phyloP scores from a whole-genome alignment of 768 basidiomycete genomes.

The Kwoniella newhampshirensis region DNA sequence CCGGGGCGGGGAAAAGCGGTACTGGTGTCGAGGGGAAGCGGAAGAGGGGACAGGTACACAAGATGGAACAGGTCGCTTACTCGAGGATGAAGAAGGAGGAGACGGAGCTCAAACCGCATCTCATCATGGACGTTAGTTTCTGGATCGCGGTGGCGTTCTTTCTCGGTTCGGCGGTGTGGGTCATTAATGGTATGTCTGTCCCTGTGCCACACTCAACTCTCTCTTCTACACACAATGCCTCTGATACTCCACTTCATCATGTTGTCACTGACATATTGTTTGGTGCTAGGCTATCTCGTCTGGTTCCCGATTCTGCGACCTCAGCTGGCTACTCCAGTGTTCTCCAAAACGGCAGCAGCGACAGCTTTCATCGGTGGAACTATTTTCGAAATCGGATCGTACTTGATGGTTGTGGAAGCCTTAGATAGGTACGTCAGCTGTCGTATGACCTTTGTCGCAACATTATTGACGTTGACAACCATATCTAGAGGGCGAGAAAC shows the following conservation, averaged over 20 bases:
- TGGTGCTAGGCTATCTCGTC: constrained; percentile 41
- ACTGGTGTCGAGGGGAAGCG: not conserved
- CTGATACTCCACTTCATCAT: not conserved
- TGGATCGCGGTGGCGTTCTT: constrained; percentile 55
- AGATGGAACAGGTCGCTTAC: constrained; percentile 10
- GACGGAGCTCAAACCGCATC: constrained; percentile 36
- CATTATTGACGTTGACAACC: not conserved
- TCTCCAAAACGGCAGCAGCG: constrained; percentile 56
- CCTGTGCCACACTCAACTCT: not conserved
- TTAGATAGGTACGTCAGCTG: constrained; percentile 32
- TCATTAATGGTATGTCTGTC: constrained; percentile 57
- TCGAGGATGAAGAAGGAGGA: constrained; percentile 23
- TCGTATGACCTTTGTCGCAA: not conserved
- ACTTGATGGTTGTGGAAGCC: constrained; percentile 62
- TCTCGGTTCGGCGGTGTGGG: constrained; percentile 59
- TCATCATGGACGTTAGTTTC: constrained; percentile 43
- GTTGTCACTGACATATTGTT: not conserved
- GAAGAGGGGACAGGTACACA: constrained; percentile 2
- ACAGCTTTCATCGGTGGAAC: constrained; percentile 63
- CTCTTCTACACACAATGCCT: not conserved
- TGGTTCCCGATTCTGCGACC: constrained; percentile 58
- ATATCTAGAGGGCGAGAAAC: constrained; percentile 29
- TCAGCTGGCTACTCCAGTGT: constrained; percentile 45
- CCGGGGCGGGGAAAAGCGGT: not conserved
- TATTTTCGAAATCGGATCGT: constrained; percentile 63